phyloP scores from a whole-genome alignment of 2,329 filamentous ascomycete species.

The Neocatenulostroma microsporum region DNA sequence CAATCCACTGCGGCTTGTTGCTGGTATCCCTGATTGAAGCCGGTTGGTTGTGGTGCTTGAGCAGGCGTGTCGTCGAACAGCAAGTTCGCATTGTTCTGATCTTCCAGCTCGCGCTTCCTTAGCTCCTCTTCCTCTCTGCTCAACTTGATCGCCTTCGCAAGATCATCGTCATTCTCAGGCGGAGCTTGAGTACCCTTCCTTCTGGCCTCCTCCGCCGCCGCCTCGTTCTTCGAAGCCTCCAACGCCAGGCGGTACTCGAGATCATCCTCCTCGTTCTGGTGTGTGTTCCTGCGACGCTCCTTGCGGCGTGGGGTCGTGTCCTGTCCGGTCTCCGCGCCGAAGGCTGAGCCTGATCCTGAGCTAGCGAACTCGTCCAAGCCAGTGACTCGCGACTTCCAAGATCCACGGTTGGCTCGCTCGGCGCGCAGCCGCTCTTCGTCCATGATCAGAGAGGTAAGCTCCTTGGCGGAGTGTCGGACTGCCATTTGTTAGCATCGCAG shows the following conservation, averaged over 20 bases:
- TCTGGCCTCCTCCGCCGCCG: conserved; percentile 80
- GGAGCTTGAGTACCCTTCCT: conserved; percentile 43
- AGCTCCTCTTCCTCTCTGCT: conserved; percentile 92
- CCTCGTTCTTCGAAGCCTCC: conserved; percentile 90
- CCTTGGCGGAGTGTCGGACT: conserved; percentile 95
- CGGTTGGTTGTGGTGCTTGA: conserved; percentile 63
- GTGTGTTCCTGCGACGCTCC: conserved; percentile 17
- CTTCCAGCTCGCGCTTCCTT: conserved; percentile 76
- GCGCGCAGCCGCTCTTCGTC: conserved; percentile 88
- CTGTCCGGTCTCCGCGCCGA: conserved; percentile 31
- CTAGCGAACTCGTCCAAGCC: conserved; percentile 75
- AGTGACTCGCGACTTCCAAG: conserved; percentile 93
- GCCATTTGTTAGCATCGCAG: conserved; percentile 26
- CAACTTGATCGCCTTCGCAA: conserved; percentile 89
- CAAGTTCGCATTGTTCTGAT: conserved; percentile 65
- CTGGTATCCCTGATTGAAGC: conserved; percentile 94
- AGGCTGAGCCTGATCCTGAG: conserved; percentile 31
- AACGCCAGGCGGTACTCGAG: conserved; percentile 83
- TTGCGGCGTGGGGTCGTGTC: conserved; percentile 37
- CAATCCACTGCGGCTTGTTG: conserved; percentile 95
- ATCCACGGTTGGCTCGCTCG: conserved; percentile 83
- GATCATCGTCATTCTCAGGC: conserved; percentile 65
- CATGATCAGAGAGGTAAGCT: conserved; percentile 81
- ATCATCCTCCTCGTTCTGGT: conserved; percentile 64
- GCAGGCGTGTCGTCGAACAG: conserved; percentile 77